phyloP scores from a whole-genome alignment of 2,329 filamentous ascomycete species.

The Gyromitra esculenta region DNA sequence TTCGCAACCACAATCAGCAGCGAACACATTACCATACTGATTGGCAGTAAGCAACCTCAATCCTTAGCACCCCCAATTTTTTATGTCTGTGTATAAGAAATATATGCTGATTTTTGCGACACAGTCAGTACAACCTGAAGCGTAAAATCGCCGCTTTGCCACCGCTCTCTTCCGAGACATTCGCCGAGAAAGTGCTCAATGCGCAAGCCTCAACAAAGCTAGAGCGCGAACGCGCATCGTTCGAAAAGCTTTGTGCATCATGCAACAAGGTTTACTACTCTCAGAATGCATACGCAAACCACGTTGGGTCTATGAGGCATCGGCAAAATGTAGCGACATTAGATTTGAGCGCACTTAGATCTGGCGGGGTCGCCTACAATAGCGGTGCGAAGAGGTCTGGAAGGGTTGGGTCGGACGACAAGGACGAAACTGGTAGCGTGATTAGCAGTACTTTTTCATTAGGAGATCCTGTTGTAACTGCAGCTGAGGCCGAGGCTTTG shows the following conservation, averaged over 20 bases:
- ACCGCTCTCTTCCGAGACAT: slow-evolving; percentile 88
- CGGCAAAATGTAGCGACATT: slow-evolving; percentile 71
- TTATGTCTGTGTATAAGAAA: slow-evolving; percentile 46
- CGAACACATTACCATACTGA: slow-evolving; percentile 97
- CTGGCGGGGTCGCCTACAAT: slow-evolving; percentile 55
- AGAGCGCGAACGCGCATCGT: slow-evolving; percentile 86
- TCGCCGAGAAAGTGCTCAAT: slow-evolving; percentile 93
- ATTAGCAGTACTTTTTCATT: slow-evolving; percentile 92
- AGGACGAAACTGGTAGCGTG: slow-evolving; percentile 80
- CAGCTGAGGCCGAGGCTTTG: slow-evolving; percentile 60
- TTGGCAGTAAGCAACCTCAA: slow-evolving; percentile 80
- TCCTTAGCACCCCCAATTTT: slow-evolving; percentile 32
- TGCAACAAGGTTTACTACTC: slow-evolving; percentile 96
- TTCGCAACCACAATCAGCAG: slow-evolving; percentile 91
- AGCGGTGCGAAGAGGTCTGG: slow-evolving; percentile 53
- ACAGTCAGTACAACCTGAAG: slow-evolving; percentile 93
- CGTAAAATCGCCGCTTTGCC: slow-evolving; percentile 89
- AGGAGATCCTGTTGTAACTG: slow-evolving; percentile 75
- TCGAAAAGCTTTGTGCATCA: slow-evolving; percentile 80
- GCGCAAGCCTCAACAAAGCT: slow-evolving; percentile 85
- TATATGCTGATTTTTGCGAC: slow-evolving; percentile 33
- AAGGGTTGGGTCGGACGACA: slow-evolving; percentile 62
- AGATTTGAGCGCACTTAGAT: slow-evolving; percentile 61
- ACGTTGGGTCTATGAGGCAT: slow-evolving; percentile 90
- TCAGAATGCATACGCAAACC: slow-evolving; percentile 94